Evolutionary conservation across 805 yeast species (phyloP).

Genomic region (Candida adriatica): DNA sequence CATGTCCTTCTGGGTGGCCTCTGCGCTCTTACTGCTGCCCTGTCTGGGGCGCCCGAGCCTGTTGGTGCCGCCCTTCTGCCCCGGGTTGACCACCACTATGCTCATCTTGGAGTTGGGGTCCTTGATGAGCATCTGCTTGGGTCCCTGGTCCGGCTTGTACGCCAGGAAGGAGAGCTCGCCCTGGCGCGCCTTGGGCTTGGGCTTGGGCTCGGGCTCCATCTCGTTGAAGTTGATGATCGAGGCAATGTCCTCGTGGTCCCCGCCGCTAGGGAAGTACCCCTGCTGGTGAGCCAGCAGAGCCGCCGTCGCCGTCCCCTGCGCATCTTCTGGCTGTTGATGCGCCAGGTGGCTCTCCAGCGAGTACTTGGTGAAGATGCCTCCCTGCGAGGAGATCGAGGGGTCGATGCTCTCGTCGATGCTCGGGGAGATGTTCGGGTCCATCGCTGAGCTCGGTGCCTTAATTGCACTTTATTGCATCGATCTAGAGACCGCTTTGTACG

Average conservation of each 20-base stretch:
- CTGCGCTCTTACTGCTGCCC: slow-evolving; percentile 1
- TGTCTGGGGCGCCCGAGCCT: slow-evolving; percentile 24
- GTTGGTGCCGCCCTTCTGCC: slow-evolving; percentile 17
- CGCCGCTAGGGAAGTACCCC: slow-evolving; percentile 1
- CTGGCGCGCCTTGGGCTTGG: slow-evolving; percentile 2
- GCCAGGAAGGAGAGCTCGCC: slow-evolving; percentile 9
- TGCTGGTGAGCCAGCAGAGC: slow-evolving; percentile 11
- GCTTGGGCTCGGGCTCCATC: slow-evolving; percentile 5
- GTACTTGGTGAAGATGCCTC: slow-evolving; percentile 17
- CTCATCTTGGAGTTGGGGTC: slow-evolving; percentile 19
- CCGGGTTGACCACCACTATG: slow-evolving; percentile 24
- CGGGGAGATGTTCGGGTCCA: slow-evolving; percentile 1
- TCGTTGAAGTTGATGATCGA: slow-evolving; percentile 20
- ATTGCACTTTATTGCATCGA: too few relatives aligned
- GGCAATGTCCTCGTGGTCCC: slow-evolving; percentile 8
- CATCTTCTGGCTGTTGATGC: slow-evolving; percentile 7
- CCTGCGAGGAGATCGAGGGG: slow-evolving; percentile 18
- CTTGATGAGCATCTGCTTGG: slow-evolving; percentile 20
- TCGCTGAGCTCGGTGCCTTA: neutral
- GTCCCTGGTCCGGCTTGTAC: neutral
- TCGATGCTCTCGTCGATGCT: slow-evolving; percentile 20
- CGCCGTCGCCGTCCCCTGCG: slow-evolving; percentile 8
- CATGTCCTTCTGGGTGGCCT: slow-evolving; percentile 1
- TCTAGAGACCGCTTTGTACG: too few relatives aligned
- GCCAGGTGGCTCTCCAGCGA: slow-evolving; percentile 11